A percentile compares a stretch with the other conserved stretches of the same genome.
These are phyloP conservation scores for Talaromyces ruber DNA, from an alignment of 495 filamentous ascomycete species.

Conservation along the genomic window DNA sequence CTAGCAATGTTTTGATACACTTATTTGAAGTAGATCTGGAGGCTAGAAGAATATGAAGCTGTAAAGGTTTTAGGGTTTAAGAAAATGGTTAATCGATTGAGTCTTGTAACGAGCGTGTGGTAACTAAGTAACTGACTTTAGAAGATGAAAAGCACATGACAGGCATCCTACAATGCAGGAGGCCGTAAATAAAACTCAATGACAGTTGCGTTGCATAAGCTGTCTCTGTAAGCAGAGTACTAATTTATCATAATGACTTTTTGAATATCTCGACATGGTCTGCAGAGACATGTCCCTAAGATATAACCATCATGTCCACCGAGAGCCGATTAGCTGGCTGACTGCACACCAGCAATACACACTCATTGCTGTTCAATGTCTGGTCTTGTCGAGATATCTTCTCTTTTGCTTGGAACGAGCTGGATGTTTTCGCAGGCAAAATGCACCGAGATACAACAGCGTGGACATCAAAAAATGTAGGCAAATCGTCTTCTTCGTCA, in stretches of 20 bases:
- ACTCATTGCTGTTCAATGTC: background rate
- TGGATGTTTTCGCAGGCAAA: background rate
- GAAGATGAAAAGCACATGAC: background rate
- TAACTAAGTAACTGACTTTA: background rate
- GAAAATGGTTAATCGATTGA: background rate
- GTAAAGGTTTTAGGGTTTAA: background rate
- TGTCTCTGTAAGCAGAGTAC: background rate
- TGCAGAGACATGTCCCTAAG: background rate
- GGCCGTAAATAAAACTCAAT: background rate
- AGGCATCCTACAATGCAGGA: background rate
- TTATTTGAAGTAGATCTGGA: background rate
- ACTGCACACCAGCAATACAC: background rate
- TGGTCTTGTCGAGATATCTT: background rate
- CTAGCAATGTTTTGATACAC: background rate
- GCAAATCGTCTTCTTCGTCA: constrained; percentile 36
- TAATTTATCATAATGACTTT: background rate
- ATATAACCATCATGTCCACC: background rate
- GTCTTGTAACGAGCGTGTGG: background rate
- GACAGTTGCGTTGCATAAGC: background rate
- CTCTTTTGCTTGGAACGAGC: background rate
- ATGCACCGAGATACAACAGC: too few species aligned
- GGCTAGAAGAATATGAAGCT: background rate
- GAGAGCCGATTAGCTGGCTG: background rate
- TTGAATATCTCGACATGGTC: background rate
- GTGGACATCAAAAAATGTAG: background rate